Evolutionary conservation across 352 stramenopile genomes (phyloP).

Genomic region (Lagenidium sp.): DNA sequence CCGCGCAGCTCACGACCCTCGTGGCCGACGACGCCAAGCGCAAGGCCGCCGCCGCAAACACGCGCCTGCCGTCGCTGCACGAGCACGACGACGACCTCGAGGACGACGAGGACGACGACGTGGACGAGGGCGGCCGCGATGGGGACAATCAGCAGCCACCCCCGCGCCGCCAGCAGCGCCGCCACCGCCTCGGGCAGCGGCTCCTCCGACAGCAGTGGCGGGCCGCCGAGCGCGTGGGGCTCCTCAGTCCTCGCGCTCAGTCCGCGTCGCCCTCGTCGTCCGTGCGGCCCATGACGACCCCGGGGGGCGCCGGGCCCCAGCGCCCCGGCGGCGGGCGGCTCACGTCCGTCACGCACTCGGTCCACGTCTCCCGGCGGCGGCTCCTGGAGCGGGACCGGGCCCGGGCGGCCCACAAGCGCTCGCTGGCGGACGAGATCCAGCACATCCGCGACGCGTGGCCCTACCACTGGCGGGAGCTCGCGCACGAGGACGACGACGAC

Average conservation of each 20-base stretch:
- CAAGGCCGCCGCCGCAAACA: neutral
- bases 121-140: neutral
- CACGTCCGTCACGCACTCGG: conserved; percentile 39
- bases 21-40: conserved; percentile 1
- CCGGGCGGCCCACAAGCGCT: neutral
- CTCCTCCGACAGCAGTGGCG: conserved; percentile 47
- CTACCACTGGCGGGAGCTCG: conserved; percentile 36
- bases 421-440: conserved; percentile 29
- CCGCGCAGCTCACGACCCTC: conserved; percentile 2
- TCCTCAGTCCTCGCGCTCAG: conserved; percentile 7
- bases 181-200: conserved; percentile 28
- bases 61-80: conserved; percentile 17
- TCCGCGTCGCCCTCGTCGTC: no score
- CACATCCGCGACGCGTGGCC: conserved; percentile 63
- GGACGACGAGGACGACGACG: conserved; percentile 5
- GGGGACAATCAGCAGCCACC: neutral
- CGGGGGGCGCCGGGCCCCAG: no score
- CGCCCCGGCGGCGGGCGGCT: no score
- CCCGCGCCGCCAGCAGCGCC: no score
- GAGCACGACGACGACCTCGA: conserved; percentile 9
- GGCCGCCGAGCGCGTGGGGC: conserved; percentile 29
- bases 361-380: conserved; percentile 32
- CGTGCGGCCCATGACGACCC: no score
- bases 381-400: conserved; percentile 9
- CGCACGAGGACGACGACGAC: conserved; percentile 10